Base-by-base conservation (phyloP, 1,139 yeast genomes). In the Pichia terricola region DNA sequence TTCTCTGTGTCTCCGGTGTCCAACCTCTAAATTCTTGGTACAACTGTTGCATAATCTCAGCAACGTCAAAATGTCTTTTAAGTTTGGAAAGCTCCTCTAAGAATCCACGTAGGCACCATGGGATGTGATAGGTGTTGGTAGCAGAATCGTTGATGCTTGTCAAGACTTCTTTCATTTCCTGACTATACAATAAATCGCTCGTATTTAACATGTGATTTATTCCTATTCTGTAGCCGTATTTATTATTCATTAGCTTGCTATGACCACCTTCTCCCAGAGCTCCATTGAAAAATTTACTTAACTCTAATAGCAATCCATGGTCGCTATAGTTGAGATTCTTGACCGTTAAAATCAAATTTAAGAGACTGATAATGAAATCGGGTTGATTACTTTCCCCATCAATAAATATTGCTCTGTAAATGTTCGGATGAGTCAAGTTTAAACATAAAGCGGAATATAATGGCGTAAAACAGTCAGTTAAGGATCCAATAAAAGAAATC, bases 41-140 rank as follows among this genome's bases (percentile, higher is more conserved):
- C 33, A 75, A 55, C 26, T 64, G 63, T 3, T 50, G 47, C 10
- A 70, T 48, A 40, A 72, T 53, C 31, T 55, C 49, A 26, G 54
- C 44, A 33, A 63, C 62, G 6, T 64, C 62, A 26, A 73, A 62
- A 53, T 75, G 72, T 45, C 65, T 66, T 8, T 72, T 66, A 10
- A 73, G 64, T 54, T 68, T 66, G 47, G 69, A 71, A 25, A 75
- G 60, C 52, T 75, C 76, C 50, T 74, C 75, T 9, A 76, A 52
- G 32, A 75, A 63, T 0, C 81, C 81, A 28, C 81, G 57, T 34
- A 76, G 59, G 53, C 81, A 75, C 81, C 81, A 76, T 3, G 81
- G 81, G 35, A 76, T 60, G 38, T 75, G 71, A 52, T 68, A 76
- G 5, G 76, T 77, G 52, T 75, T 76, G 28, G 74, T 64, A 26